Base-by-base conservation (phyloP, 2,329 filamentous ascomycete genomes). In the Botryotinia convoluta region DNA sequence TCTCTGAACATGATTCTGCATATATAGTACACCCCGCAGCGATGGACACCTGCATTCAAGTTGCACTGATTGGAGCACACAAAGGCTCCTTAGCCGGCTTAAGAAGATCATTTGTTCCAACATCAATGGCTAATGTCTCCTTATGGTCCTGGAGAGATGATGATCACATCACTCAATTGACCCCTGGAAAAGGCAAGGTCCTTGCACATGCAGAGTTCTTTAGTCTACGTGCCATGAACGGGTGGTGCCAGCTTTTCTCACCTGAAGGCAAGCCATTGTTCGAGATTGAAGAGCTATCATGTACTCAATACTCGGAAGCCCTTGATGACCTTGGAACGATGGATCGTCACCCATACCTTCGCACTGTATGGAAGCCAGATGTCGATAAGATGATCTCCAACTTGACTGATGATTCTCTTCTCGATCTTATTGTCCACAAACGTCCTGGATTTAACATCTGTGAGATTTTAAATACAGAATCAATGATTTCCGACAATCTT, bases 41-140 rank as follows among this genome's bases (percentile, higher is more conserved):
- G 0, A 81, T 89, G 32, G 87, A 89, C 75, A 81, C 85, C 3
- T 85, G 88, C 80, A 84, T 89, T 45, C 88, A 89, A 72, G 84
- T 84, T 29, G 54, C 39, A 45, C 26, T 70, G 16, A 70, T 70
- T 70, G 54, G 20, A 10, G 67, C 54, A 18, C 39, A 69, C 26
- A 70, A 62, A 14, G 54, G 54, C 20, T 70, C 68, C 22, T 35
- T 70, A 1, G 35, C n/a, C 7, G 54, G 44, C 10, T 35, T 62
- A 37, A 70, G 7, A 37, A 70, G 44, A 26, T 70, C 68, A 4
- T 70, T 70, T n/a, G 54, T 61, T 61, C 68, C 68, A 32, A 70
- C 68, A 3, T 70, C 54, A 8, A 70, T 61, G 68, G 4, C 39
- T 29, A 12, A 45, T 45, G 68, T 70, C 14, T 62, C 68, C 4